Percentiles rank a stretch among this genome's conserved stretches.
Conservation (phyloP, 495 filamentous ascomycete genomes). For the Penicillium manginii region DNA sequence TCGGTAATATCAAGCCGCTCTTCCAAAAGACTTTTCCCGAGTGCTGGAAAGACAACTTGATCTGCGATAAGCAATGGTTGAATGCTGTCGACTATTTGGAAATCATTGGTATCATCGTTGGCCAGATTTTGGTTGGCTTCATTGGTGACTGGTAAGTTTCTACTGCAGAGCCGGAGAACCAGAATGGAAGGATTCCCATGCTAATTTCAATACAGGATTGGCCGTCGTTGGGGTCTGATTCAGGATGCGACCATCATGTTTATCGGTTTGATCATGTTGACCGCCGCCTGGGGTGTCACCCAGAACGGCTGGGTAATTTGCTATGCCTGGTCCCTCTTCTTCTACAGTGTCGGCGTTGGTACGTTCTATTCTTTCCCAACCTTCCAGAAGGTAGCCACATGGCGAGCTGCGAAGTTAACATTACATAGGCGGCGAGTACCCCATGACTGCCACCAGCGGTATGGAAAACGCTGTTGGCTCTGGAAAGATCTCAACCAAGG, state of each 20-base stretch:
- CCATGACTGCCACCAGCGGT: conserved; percentile 91
- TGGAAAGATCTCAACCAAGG: conserved; percentile 82
- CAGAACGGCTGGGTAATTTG: conserved; percentile 91
- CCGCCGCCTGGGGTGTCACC: conserved; percentile 79
- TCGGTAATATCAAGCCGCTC: conserved; percentile 82
- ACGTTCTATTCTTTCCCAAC: conserved; percentile 14
- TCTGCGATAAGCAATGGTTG: conserved; percentile 75
- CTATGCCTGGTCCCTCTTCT: conserved; percentile 87
- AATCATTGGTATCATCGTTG: conserved; percentile 85
- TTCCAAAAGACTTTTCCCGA: conserved; percentile 67
- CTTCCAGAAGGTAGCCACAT: not conserved
- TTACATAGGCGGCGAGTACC: conserved; percentile 72
- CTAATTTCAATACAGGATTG: conserved; percentile 55
- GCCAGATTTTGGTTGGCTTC: conserved; percentile 76
- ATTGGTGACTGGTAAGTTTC: conserved; percentile 55
- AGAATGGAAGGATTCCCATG: not conserved
- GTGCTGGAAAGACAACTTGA: conserved; percentile 70
- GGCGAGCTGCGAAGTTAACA: conserved; percentile 10
- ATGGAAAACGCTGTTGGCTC: conserved; percentile 90
- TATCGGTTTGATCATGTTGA: conserved; percentile 82
- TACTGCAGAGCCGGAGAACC: not conserved
- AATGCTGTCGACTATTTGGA: conserved; percentile 82
- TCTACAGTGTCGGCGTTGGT: conserved; percentile 90
- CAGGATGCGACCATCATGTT: conserved; percentile 95
- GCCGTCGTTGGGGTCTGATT: conserved; percentile 88